phyloP scores from a whole-genome alignment of 2,329 filamentous ascomycete species.

The Ceratocystis cubensis region DNA sequence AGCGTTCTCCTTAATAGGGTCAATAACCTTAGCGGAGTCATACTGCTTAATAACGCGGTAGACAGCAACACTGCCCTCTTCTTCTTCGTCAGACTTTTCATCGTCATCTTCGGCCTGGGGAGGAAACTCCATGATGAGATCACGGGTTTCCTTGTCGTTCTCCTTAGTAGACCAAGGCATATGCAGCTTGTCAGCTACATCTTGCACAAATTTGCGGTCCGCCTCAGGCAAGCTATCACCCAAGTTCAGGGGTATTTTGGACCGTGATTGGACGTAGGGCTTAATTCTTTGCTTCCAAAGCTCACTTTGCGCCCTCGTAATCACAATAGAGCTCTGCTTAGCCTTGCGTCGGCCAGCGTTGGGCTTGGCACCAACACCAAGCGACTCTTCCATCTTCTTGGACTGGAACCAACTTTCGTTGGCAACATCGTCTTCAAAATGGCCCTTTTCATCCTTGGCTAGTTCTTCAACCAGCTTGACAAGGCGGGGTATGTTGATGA shows the following conservation, averaged over 20 bases:
- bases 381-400: slow-evolving; percentile 40
- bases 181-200: slow-evolving; percentile 55
- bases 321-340: slow-evolving; percentile 50
- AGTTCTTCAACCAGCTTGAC: slow-evolving; percentile 69
- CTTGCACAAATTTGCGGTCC: slow-evolving; percentile 87
- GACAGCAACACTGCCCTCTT: slow-evolving; percentile 76
- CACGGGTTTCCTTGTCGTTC: slow-evolving; percentile 43
- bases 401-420: slow-evolving; percentile 79
- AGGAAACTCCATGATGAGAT: slow-evolving; percentile 41
- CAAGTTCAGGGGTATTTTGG: slow-evolving; percentile 56
- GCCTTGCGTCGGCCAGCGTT: slow-evolving; percentile 29
- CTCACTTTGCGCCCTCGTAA: slow-evolving; percentile 69
- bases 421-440: slow-evolving; percentile 80
- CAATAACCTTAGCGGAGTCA: slow-evolving; percentile 76
- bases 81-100: slow-evolving; percentile 51
- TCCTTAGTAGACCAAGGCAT: slow-evolving; percentile 46
- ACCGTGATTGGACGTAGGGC: slow-evolving; percentile 63
- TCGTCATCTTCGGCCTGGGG: slow-evolving; percentile 40
- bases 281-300: slow-evolving; percentile 71
- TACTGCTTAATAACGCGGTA: slow-evolving; percentile 79
- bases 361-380: slow-evolving; percentile 42
- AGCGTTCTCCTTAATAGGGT: slow-evolving; percentile 65
- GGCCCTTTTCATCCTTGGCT: slow-evolving; percentile 76
- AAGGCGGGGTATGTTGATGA: slow-evolving; percentile 76
- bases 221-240: slow-evolving; percentile 60